Conservation (phyloP, 208 protist species). For the Leishmania aethiopica region DNA sequence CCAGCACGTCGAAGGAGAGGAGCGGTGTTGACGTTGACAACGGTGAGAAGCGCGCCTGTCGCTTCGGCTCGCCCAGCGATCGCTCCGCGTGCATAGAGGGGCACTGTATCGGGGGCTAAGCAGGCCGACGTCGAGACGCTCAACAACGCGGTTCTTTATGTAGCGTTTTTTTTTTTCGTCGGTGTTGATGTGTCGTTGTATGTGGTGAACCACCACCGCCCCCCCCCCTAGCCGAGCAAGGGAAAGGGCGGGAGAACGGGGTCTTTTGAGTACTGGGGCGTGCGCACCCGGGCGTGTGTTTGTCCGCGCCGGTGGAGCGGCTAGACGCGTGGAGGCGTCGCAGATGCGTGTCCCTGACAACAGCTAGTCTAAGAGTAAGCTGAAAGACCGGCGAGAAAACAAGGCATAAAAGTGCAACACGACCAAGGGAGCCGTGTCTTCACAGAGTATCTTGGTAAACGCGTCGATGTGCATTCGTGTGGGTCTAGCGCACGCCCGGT, state of each 20-base stretch:
- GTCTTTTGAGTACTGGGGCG: background rate
- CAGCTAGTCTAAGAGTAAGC: background rate
- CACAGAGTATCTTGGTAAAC: background rate
- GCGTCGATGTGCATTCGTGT: background rate
- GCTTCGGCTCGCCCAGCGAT: constrained; percentile 5
- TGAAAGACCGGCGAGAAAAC: background rate
- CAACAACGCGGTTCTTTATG: background rate
- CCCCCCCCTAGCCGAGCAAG: background rate
- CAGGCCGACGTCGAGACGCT: background rate
- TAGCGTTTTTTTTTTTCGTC: background rate
- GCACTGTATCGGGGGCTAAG: background rate
- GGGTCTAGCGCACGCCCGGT: background rate
- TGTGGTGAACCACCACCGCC: background rate
- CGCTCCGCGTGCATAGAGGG: background rate
- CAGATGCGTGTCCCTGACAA: background rate
- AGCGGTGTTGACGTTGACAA: constrained; percentile 9
- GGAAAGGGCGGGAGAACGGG: background rate
- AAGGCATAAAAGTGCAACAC: background rate
- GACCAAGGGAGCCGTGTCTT: background rate
- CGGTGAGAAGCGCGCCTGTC: constrained; percentile 22
- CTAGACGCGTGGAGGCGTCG: background rate
- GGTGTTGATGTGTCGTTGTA: background rate
- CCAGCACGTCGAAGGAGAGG: constrained; percentile 27
- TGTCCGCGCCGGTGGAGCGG: background rate
- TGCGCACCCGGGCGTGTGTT: background rate